phyloP scores from a whole-genome alignment of 257 asterid genomes.

The Anisodus acutangulus region DNA sequence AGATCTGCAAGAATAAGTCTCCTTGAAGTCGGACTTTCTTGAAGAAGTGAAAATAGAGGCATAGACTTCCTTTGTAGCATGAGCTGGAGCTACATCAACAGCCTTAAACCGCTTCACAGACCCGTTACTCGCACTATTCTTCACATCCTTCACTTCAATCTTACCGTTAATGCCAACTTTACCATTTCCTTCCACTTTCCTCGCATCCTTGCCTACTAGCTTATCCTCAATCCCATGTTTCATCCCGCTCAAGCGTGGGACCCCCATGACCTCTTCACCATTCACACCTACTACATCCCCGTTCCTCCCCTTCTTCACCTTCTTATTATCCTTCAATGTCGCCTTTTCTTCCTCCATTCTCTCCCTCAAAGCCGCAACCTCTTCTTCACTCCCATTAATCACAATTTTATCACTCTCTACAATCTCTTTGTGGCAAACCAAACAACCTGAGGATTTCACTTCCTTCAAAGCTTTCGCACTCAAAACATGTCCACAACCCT shows the following conservation, averaged over 20 bases:
- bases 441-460: conserved; percentile 73
- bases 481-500: conserved; percentile 81
- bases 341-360: conserved; percentile 66
- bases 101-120: conserved; percentile 69
- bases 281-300: conserved; percentile 32
- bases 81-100: conserved; percentile 60
- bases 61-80: conserved; percentile 73
- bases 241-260: conserved; percentile 53
- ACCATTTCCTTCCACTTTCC: conserved; percentile 35
- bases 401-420: conserved; percentile 70
- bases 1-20: conserved; percentile 85
- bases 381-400: conserved; percentile 87
- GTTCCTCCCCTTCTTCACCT: conserved; percentile 28
- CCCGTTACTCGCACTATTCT: conserved; percentile 37
- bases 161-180: conserved; percentile 41
- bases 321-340: conserved; percentile 55
- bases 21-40: conserved; percentile 74
- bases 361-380: conserved; percentile 71
- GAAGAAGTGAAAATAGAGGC: conserved; percentile 91
- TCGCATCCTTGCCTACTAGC: conserved; percentile 30
- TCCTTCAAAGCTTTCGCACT: conserved; percentile 91
- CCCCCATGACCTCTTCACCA: conserved; percentile 44
- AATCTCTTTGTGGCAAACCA: conserved; percentile 79
- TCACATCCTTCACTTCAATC: conserved; percentile 35
- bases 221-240: conserved; percentile 67